These are phyloP conservation scores for Collariella sp. DNA, from an alignment of 495 filamentous ascomycete genomes.

Conservation along the genomic window DNA sequence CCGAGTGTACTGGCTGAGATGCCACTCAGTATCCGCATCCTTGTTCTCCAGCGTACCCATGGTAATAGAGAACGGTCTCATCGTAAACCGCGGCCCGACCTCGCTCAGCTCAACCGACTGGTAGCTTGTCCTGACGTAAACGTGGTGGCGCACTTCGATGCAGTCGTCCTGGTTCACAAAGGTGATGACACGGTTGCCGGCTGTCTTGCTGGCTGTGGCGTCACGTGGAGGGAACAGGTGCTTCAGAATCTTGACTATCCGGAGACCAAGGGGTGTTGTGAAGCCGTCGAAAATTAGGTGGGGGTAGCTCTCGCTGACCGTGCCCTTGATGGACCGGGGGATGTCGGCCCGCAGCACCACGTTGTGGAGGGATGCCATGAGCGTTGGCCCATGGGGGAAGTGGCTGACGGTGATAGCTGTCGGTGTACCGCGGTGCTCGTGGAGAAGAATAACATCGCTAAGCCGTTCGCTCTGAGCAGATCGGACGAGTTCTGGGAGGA, in stretches of 20 bases:
- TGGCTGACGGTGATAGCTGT: constrained; percentile 91
- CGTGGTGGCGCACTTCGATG: constrained; percentile 58
- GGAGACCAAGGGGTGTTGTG: constrained; percentile 66
- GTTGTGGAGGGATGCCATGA: constrained; percentile 87
- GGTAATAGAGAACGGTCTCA: constrained; percentile 90
- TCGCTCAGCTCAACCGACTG: constrained; percentile 87
- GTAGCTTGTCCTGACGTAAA: constrained; percentile 63
- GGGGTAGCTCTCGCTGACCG: constrained; percentile 88
- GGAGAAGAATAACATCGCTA: constrained; percentile 78
- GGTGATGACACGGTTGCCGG: constrained; percentile 82
- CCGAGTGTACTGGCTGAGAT: constrained; percentile 86
- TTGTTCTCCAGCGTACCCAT: constrained; percentile 92
- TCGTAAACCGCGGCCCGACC: constrained; percentile 92
- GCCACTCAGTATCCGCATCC: constrained; percentile 94
- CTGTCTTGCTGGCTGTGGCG: constrained; percentile 53
- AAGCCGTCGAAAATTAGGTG: constrained; percentile 96
- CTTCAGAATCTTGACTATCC: constrained; percentile 85
- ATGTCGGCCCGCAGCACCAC: constrained; percentile 92
- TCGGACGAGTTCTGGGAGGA: constrained; percentile 73
- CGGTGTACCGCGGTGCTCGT: constrained; percentile 89
- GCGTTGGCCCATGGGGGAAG: constrained; percentile 88
- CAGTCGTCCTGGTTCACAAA: constrained; percentile 94
- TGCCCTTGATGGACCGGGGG: constrained; percentile 75
- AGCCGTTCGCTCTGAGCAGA: constrained; percentile 71
- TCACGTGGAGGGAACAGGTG: constrained; percentile 93